A percentile compares a stretch with the other conserved stretches of the same genome.
These are phyloP conservation scores for Peltaster fructicola DNA, from an alignment of 2,329 filamentous ascomycete species.

Conservation along the genomic window DNA sequence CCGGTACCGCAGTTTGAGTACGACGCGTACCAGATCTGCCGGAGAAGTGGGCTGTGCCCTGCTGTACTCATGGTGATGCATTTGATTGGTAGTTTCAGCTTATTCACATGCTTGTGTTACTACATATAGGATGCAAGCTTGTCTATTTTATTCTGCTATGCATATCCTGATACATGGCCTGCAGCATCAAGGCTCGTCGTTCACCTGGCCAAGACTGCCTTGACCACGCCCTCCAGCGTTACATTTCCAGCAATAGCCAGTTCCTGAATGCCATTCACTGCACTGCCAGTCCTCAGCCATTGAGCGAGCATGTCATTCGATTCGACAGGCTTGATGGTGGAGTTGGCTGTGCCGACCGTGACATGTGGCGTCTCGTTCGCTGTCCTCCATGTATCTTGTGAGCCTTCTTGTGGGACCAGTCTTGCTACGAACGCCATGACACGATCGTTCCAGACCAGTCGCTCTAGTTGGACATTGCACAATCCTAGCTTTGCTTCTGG, in stretches of 20 bases:
- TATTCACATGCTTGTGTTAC: too few species aligned
- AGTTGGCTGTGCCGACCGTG: constrained; percentile 66
- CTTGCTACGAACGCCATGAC: constrained; percentile 86
- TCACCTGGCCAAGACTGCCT: constrained; percentile 26
- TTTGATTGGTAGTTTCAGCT: too few species aligned
- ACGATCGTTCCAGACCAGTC: constrained; percentile 64
- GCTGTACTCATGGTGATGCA: too few species aligned
- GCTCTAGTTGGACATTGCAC: constrained; percentile 45
- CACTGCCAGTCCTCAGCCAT: constrained; percentile 50
- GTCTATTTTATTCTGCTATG: too few species aligned
- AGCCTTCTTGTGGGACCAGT: constrained; percentile 33
- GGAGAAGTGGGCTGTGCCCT: too few species aligned
- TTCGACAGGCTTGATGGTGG: constrained; percentile 73
- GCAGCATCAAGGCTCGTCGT: too few species aligned
- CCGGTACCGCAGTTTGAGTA: too few species aligned
- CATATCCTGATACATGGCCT: too few species aligned
- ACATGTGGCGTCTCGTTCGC: constrained; percentile 70
- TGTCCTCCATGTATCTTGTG: constrained; percentile 41
- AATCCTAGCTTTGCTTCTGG: constrained; percentile 40
- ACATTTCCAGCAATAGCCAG: constrained; percentile 35
- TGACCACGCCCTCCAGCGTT: constrained; percentile 37
- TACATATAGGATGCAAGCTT: too few species aligned
- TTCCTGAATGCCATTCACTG: constrained; percentile 37
- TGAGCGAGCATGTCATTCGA: constrained; percentile 66
- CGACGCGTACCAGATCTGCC: too few species aligned